Conservation (phyloP, 2,329 filamentous ascomycete genomes). For the Colletotrichum sublineola region DNA sequence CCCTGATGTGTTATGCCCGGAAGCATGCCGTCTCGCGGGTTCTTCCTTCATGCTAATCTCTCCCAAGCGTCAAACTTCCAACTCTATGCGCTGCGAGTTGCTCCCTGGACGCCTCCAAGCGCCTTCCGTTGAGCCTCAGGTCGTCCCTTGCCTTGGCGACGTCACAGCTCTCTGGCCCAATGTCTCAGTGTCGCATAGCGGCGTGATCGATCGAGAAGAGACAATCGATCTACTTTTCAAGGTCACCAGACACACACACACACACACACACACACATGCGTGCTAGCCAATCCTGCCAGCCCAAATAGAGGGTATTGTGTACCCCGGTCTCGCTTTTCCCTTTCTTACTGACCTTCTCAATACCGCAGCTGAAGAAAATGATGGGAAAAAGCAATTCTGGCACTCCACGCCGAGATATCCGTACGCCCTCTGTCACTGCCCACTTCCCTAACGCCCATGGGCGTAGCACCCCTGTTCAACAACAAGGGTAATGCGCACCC, state of each 20-base stretch:
- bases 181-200: conserved; percentile 11
- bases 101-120: conserved; percentile 6
- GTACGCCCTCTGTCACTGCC: not conserved
- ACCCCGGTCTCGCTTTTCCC: not conserved
- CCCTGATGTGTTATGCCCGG: not conserved
- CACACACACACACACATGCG: not conserved
- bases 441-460: not conserved
- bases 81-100: not conserved
- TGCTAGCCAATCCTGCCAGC: not conserved
- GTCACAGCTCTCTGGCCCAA: not conserved
- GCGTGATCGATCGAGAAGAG: conserved; percentile 5
- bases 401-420: not conserved
- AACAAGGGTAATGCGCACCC: conserved; percentile 8
- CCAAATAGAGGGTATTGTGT: not conserved
- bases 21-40: conserved; percentile 1
- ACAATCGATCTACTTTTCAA: conserved; percentile 4
- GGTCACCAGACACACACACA: conserved; percentile 9
- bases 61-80: not conserved
- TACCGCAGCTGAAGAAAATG: conserved; percentile 4
- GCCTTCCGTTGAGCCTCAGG: conserved; percentile 24
- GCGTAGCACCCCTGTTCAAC: conserved; percentile 7
- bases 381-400: conserved; percentile 30
- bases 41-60: not conserved
- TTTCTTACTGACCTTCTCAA: not conserved
- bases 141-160: conserved; percentile 25